Evolutionary conservation across 2,329 filamentous ascomycete species (phyloP), one percentile per base, ranked within the genome.

Genomic region (Ophiognomonia clavigignenti-juglandacearum): DNA sequence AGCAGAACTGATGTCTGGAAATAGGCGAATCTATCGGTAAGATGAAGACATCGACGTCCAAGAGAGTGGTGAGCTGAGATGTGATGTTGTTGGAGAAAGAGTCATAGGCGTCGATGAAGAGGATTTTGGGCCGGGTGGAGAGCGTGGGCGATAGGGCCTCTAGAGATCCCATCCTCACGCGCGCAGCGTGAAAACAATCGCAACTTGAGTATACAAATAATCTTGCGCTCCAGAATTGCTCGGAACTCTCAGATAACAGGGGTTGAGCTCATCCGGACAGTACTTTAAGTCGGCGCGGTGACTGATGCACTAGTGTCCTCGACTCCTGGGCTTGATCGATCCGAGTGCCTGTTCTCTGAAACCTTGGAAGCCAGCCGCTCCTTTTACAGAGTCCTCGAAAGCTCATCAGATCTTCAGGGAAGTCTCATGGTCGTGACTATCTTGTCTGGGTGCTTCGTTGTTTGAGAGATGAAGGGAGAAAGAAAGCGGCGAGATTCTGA

Each of bases 21-120:
- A 75, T 69, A 3, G 72, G 64, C n/a, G 72, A 72, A 58, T 88
- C 87, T 57, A 95, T 90, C 53, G 79, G 80, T 50, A 95, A 73
- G 36, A 86, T 78, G 38, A 78, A 78, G 27, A 95, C 84, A 14
- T 83, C 72, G 18, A 79, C 85, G 50, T 75, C 69, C 8, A 95
- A 74, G 4, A 80, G 74, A 4, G 84, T 81, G 56, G 85, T 78
- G 39, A 97, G 75, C 27, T 96, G 78, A 6, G 87, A 83, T 44
- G 95, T 82, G 59, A 97, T 93, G 69, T 96, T 97, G 69, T 95
- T 91, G 46, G 90, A 88, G 68, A 96, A 98, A 35, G 91, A 96
- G 70, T 98, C 93, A 67, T 95, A 95, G 53, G 92, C 91, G 65
- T 97, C 93, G 56, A 98, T 75, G 68, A 95, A 96, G 53, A 97